A percentile compares a stretch with the other conserved stretches of the same genome.
Evolutionary conservation across 2,329 filamentous ascomycete genomes (phyloP).

Genomic region (Neonectria sp.): DNA sequence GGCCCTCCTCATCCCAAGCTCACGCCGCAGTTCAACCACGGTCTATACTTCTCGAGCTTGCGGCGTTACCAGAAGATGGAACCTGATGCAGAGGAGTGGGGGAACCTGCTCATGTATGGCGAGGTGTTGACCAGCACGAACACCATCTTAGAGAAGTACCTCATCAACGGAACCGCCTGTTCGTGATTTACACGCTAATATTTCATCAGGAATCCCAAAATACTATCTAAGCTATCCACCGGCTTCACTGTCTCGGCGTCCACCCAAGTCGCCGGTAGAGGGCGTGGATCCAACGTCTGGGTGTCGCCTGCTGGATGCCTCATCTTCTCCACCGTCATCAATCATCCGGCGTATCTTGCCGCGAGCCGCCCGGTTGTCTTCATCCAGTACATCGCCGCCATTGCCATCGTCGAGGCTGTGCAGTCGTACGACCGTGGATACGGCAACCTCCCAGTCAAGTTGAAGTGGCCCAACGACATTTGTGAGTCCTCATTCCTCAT

Average conservation of each 20-base stretch:
- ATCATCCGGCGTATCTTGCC: slow-evolving; percentile 83
- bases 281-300: slow-evolving; percentile 95
- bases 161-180: background rate
- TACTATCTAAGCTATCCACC: slow-evolving; percentile 82
- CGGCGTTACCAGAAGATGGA: slow-evolving; percentile 72
- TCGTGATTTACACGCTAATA: background rate
- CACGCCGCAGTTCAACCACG: slow-evolving; percentile 90
- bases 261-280: slow-evolving; percentile 88
- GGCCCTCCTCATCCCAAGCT: slow-evolving; percentile 77
- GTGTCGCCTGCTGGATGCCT: slow-evolving; percentile 89
- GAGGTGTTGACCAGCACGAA: slow-evolving; percentile 96
- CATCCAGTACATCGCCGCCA: slow-evolving; percentile 91
- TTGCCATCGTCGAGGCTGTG: slow-evolving; percentile 89
- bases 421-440: slow-evolving; percentile 85
- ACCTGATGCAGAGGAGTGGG: slow-evolving; percentile 77
- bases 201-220: slow-evolving; percentile 76
- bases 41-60: slow-evolving; percentile 82
- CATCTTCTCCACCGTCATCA: slow-evolving; percentile 90
- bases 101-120: slow-evolving; percentile 85
- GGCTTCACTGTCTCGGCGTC: slow-evolving; percentile 93
- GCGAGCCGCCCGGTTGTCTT: slow-evolving; percentile 87
- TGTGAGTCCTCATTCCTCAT: slow-evolving; percentile 62
- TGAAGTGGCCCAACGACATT: slow-evolving; percentile 99
- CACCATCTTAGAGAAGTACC: slow-evolving; percentile 89
- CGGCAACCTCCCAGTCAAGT: slow-evolving; percentile 80